These are phyloP conservation scores for Cutaneotrichosporon sp. DNA, from an alignment of 1,284 basidiomycete species.

Conservation along the genomic window DNA sequence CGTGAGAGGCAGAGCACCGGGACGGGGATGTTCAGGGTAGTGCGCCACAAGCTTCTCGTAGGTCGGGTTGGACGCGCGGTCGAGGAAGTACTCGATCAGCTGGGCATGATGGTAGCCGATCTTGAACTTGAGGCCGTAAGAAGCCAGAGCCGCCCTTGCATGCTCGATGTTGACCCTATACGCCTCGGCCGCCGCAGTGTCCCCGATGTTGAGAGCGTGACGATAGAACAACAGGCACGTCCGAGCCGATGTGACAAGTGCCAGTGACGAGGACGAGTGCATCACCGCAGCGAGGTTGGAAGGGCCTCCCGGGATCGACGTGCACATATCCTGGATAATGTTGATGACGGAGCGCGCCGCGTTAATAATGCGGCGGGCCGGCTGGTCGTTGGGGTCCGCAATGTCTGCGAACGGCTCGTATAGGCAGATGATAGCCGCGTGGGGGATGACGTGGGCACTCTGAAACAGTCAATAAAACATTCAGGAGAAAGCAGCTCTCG, in stretches of 20 bases:
- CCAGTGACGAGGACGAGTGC: slow-evolving; percentile 46
- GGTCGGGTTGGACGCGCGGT: slow-evolving; percentile 43
- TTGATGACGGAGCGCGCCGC: slow-evolving; percentile 43
- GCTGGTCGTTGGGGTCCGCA: slow-evolving; percentile 40
- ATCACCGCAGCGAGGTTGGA: slow-evolving; percentile 38
- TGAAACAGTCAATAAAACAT: slow-evolving; percentile 12
- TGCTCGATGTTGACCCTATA: slow-evolving; percentile 43
- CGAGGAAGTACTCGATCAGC: slow-evolving; percentile 50
- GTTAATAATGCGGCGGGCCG: slow-evolving; percentile 38
- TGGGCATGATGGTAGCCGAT: slow-evolving; percentile 51
- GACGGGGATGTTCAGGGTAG: slow-evolving; percentile 48
- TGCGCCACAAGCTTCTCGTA: slow-evolving; percentile 45
- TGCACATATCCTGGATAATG: slow-evolving; percentile 44
- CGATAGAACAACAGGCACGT: slow-evolving; percentile 45
- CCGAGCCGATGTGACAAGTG: slow-evolving; percentile 43
- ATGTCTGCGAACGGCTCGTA: slow-evolving; percentile 52
- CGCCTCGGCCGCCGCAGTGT: slow-evolving; percentile 32
- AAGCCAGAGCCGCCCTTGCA: slow-evolving; percentile 35
- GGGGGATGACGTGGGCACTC: slow-evolving; percentile 46
- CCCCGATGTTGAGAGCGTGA: slow-evolving; percentile 41
- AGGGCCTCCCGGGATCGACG: slow-evolving; percentile 23
- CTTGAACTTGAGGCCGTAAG: slow-evolving; percentile 43
- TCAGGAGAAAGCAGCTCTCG: not conserved
- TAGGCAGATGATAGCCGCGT: slow-evolving; percentile 46
- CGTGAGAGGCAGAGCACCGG: slow-evolving; percentile 40